phyloP scores from a whole-genome alignment of 2,329 filamentous ascomycete genomes.

The Aureobasidium leucospermi region DNA sequence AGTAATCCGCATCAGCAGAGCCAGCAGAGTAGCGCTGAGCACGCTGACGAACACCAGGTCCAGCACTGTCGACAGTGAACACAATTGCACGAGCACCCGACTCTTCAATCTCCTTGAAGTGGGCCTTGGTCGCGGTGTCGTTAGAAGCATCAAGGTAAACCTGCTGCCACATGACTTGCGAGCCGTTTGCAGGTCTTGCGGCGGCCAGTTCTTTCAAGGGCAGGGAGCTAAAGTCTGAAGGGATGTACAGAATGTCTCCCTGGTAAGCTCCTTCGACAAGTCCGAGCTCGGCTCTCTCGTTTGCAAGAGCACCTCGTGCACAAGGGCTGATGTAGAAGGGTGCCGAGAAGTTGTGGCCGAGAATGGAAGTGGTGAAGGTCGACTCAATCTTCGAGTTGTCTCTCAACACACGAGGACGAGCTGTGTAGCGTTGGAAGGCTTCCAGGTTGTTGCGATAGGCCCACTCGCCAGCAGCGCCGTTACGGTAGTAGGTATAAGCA shows the following conservation, averaged over 20 bases:
- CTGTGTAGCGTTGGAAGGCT: constrained; percentile 22
- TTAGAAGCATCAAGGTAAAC: constrained; percentile 30
- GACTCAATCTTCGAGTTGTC: constrained; percentile 21
- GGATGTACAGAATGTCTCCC: constrained; percentile 46
- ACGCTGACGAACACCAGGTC: constrained; percentile 31
- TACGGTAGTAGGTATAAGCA: constrained; percentile 25
- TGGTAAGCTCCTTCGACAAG: constrained; percentile 43
- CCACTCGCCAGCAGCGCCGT: constrained; percentile 23
- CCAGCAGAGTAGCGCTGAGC: constrained; percentile 27
- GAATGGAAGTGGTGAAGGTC: constrained; percentile 63
- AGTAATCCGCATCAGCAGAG: constrained; percentile 25
- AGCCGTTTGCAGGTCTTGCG: constrained; percentile 30
- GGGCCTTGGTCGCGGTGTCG: constrained; percentile 24
- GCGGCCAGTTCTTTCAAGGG: constrained; percentile 27
- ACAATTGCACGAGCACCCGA: constrained; percentile 34
- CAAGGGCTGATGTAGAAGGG: constrained; percentile 95
- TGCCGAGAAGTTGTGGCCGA: constrained; percentile 71
- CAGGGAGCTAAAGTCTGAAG: constrained; percentile 30
- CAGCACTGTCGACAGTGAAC: constrained; percentile 33
- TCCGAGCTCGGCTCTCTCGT: constrained; percentile 58
- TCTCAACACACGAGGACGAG: constrained; percentile 22
- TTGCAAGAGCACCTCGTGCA: constrained; percentile 82
- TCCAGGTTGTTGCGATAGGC: constrained; percentile 24
- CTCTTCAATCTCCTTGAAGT: constrained; percentile 28
- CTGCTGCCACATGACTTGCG: constrained; percentile 35